phyloP scores from a whole-genome alignment of 495 filamentous ascomycete genomes.

The Elaphomyces granulatus region DNA sequence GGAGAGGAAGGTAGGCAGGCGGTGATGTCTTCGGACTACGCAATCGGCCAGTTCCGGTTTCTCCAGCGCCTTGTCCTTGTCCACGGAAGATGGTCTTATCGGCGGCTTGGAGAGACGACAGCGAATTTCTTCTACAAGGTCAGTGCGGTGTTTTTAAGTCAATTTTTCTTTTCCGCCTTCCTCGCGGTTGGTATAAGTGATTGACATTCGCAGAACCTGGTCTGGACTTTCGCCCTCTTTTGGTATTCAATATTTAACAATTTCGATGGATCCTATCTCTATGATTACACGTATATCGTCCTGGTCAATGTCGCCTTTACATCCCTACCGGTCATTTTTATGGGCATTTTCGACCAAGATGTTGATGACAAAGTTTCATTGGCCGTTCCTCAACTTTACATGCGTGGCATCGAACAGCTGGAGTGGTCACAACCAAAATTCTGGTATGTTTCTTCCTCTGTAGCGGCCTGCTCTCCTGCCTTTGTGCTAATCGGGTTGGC shows the following conservation, averaged over 20 bases:
- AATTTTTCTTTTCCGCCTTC: background rate
- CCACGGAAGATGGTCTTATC: conserved; percentile 93
- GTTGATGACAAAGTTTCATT: conserved; percentile 88
- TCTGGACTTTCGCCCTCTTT: conserved; percentile 95
- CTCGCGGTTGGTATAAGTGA: conserved; percentile 1
- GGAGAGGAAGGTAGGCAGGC: conserved; percentile 95
- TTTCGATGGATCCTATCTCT: conserved; percentile 90
- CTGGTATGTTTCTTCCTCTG: conserved; percentile 48
- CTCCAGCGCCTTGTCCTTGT: conserved; percentile 83
- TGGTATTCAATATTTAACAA: conserved; percentile 96
- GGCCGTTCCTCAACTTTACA: conserved; percentile 88
- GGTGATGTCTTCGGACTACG: conserved; percentile 98
- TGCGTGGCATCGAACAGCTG: conserved; percentile 86
- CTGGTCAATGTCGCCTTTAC: conserved; percentile 96
- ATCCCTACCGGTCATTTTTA: conserved; percentile 85
- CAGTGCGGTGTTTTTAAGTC: conserved; percentile 7
- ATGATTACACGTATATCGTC: conserved; percentile 95
- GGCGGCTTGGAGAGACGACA: conserved; percentile 81
- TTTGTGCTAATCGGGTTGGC: background rate
- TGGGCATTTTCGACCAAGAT: conserved; percentile 96
- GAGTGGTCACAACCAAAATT: conserved; percentile 98
- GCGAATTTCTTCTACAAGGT: conserved; percentile 99
- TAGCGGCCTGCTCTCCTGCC: background rate
- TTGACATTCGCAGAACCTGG: conserved; percentile 55
- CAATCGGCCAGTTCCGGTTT: conserved; percentile 95